Conservation (phyloP, 164 flowering plant species). For the Magnolia sinica region DNA sequence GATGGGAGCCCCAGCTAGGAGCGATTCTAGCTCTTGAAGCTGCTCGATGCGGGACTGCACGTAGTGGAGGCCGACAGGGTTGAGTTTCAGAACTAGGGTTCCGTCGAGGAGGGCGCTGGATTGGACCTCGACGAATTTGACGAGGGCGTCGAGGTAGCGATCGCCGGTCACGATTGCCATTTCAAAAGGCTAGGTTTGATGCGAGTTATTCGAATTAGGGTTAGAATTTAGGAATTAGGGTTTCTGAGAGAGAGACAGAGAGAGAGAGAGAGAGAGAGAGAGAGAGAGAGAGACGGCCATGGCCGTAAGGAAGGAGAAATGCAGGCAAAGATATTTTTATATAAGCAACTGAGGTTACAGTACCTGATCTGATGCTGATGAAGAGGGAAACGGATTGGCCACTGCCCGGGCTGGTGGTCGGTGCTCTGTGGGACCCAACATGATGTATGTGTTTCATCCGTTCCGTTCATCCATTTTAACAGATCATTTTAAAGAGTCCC, state of each 20-base stretch:
- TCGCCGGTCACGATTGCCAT: slow-evolving; percentile 94
- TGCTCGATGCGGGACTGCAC: slow-evolving; percentile 90
- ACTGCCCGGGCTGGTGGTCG: no score
- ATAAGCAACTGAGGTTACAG: no score
- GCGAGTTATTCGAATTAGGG: not conserved
- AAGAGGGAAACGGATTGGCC: no score
- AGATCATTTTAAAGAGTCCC: no score
- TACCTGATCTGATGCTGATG: no score
- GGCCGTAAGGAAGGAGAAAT: not conserved
- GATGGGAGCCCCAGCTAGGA: slow-evolving; percentile 83
- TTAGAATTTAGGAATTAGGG: not conserved
- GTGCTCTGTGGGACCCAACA: no score
- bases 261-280: not conserved
- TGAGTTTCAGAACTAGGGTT: slow-evolving; percentile 59
- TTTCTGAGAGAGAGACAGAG: not conserved
- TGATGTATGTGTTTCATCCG: no score
- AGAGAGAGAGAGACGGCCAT: not conserved
- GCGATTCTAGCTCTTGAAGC: slow-evolving; percentile 67
- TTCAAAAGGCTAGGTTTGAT: not conserved
- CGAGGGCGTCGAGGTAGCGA: slow-evolving; percentile 70
- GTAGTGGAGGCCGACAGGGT: slow-evolving; percentile 88
- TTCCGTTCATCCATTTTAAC: no score
- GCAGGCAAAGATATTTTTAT: not conserved
- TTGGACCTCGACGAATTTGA: slow-evolving; percentile 63
- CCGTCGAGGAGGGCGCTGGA: slow-evolving; percentile 72